These are phyloP conservation scores for Botrytis paeoniae DNA, from an alignment of 2,329 filamentous ascomycete genomes.

Conservation along the genomic window DNA sequence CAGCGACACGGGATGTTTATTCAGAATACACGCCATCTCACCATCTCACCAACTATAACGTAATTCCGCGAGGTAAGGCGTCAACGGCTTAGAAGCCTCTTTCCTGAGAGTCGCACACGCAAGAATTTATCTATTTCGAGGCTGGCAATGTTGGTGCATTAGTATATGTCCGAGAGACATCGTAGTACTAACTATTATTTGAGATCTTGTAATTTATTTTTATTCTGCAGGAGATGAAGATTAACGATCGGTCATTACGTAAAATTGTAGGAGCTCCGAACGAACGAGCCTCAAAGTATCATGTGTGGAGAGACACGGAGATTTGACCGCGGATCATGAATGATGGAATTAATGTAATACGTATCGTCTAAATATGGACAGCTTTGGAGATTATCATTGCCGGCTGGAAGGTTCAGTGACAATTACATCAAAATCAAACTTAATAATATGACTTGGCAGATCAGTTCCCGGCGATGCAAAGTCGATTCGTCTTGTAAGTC, in stretches of 20 bases:
- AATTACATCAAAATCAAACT: neutral
- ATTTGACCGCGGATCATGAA: neutral
- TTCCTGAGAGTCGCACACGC: too few species aligned
- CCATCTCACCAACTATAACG: neutral
- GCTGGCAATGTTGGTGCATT: neutral
- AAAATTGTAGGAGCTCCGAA: neutral
- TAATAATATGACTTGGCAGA: neutral
- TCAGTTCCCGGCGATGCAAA: neutral
- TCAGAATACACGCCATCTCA: neutral
- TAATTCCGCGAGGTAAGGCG: neutral
- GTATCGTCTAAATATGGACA: too few species aligned
- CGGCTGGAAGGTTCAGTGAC: neutral
- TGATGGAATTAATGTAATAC: neutral
- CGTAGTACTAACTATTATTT: too few species aligned
- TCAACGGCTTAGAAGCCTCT: neutral
- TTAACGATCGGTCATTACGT: neutral
- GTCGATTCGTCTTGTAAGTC: neutral
- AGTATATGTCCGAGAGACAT: neutral
- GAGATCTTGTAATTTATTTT: neutral
- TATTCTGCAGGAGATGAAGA: neutral
- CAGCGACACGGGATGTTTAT: neutral
- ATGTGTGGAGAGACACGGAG: neutral
- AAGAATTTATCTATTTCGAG: neutral
- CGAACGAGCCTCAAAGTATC: neutral
- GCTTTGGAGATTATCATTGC: neutral